phyloP scores from a whole-genome alignment of 306 rosid species.

The Hippophae gyantsensis region DNA sequence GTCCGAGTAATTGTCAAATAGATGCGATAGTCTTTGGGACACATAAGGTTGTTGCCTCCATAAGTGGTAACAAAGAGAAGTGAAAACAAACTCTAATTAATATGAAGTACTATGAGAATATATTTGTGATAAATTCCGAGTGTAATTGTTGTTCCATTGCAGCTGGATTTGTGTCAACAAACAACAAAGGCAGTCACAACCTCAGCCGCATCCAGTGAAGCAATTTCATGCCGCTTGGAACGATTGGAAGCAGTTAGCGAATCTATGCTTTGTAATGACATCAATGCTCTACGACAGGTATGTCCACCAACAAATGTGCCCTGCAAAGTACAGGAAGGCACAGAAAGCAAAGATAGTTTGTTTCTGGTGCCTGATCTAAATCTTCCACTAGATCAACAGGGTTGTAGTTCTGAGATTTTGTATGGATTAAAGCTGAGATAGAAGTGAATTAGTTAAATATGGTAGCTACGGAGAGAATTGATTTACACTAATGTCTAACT shows the following conservation, averaged over 20 bases:
- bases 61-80: too few relatives aligned
- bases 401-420: slow-evolving; percentile 5
- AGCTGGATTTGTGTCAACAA: slow-evolving; percentile 50
- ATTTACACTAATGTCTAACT: too few relatives aligned
- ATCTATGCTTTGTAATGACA: slow-evolving; percentile 8
- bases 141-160: slow-evolving; percentile 14
- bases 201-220: slow-evolving; percentile 15
- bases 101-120: too few relatives aligned
- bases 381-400: slow-evolving; percentile 44
- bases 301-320: slow-evolving; percentile 22
- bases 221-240: slow-evolving; percentile 13
- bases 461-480: too few relatives aligned
- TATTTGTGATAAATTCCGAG: slow-evolving; percentile 17
- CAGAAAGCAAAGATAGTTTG: slow-evolving; percentile 27
- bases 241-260: slow-evolving; percentile 16
- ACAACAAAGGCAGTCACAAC: slow-evolving; percentile 13
- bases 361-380: slow-evolving; percentile 75
- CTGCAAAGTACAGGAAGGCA: slow-evolving; percentile 29
- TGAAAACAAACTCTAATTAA: too few relatives aligned
- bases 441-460: too few relatives aligned
- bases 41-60: too few relatives aligned
- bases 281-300: slow-evolving; percentile 10
- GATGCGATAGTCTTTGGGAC: too few relatives aligned
- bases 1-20: too few relatives aligned
- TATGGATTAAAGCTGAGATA: too few relatives aligned